A percentile compares a stretch with the other conserved stretches of the same genome.
Conservation (phyloP, 2,329 filamentous ascomycete species). For the Exophiala aquamarina region DNA sequence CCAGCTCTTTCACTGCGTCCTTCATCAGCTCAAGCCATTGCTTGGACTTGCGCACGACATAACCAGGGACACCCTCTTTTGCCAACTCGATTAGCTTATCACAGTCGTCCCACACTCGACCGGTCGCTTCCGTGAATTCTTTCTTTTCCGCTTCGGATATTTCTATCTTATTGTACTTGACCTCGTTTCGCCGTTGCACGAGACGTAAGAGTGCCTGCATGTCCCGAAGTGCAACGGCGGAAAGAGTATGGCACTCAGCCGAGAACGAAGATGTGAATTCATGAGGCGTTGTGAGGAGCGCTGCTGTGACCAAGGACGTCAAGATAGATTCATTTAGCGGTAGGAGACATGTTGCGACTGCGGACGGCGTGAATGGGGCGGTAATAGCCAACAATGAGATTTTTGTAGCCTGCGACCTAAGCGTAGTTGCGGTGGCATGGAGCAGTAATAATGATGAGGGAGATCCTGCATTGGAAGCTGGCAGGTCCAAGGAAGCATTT, state of each 20-base stretch:
- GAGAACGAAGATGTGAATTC: slow-evolving; percentile 65
- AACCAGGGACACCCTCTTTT: slow-evolving; percentile 65
- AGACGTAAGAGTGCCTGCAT: slow-evolving; percentile 60
- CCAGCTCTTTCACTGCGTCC: slow-evolving; percentile 81
- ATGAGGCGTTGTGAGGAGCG: slow-evolving; percentile 62
- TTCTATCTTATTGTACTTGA: slow-evolving; percentile 14
- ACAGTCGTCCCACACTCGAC: slow-evolving; percentile 79
- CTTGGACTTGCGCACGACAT: slow-evolving; percentile 70
- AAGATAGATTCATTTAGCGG: slow-evolving; percentile 73
- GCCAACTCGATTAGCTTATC: slow-evolving; percentile 68
- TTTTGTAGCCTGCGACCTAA: slow-evolving; percentile 83
- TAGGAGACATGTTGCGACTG: slow-evolving; percentile 67
- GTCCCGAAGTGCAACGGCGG: slow-evolving; percentile 62
- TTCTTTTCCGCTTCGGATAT: slow-evolving; percentile 40
- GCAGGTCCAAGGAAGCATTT: slow-evolving; percentile 12
- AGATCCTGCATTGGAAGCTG: slow-evolving; percentile 5
- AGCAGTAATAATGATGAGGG: slow-evolving; percentile 63
- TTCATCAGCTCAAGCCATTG: slow-evolving; percentile 73
- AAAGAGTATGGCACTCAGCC: slow-evolving; percentile 61
- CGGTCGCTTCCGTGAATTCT: slow-evolving; percentile 66
- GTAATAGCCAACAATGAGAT: slow-evolving; percentile 84
- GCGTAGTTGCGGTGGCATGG: slow-evolving; percentile 68
- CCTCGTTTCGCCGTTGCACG: slow-evolving; percentile 52
- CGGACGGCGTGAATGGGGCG: slow-evolving; percentile 79
- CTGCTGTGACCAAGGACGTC: slow-evolving; percentile 70